These are phyloP conservation scores for Laetiporus sulphureus DNA, from an alignment of 1,284 basidiomycete species.

Conservation along the genomic window DNA sequence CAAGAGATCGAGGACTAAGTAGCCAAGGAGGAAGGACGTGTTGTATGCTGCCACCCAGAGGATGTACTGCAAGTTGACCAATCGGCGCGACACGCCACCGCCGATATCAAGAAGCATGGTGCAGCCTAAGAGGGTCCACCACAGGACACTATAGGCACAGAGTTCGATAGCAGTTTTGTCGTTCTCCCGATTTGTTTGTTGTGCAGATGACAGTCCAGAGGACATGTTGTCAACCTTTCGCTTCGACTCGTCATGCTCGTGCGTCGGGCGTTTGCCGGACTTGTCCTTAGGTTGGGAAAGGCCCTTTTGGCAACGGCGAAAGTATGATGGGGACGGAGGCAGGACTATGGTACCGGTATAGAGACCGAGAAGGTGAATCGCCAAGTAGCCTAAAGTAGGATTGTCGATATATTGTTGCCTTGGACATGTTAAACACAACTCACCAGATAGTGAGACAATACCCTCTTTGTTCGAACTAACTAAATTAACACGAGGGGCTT, in stretches of 20 bases:
- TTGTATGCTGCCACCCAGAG: constrained; percentile 91
- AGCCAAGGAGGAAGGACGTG: constrained; percentile 77
- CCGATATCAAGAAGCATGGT: constrained; percentile 33
- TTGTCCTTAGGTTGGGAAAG: constrained; percentile 10
- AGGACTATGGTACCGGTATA: constrained; percentile 79
- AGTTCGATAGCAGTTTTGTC: constrained; percentile 73
- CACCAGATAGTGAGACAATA: constrained; percentile 72
- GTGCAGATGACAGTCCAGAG: background rate
- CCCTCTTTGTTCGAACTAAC: constrained; percentile 92
- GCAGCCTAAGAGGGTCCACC: constrained; percentile 63
- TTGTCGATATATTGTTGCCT: too few relatives aligned
- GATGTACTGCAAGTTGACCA: constrained; percentile 88
- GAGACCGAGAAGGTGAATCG: constrained; percentile 85
- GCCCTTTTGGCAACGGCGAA: constrained; percentile 34
- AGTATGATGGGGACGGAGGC: constrained; percentile 69
- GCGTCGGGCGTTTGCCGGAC: too few relatives aligned
- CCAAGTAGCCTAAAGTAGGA: constrained; percentile 72
- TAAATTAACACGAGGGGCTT: constrained; percentile 53
- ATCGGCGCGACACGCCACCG: constrained; percentile 64
- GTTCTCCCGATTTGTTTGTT: constrained; percentile 38
- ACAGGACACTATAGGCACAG: constrained; percentile 69
- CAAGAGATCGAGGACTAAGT: constrained; percentile 69
- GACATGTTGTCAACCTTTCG: too few relatives aligned
- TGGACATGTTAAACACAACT: too few relatives aligned
- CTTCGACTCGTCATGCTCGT: too few relatives aligned